phyloP scores from a whole-genome alignment of 345 rosid genomes.

The Hibiscus syriacus region DNA sequence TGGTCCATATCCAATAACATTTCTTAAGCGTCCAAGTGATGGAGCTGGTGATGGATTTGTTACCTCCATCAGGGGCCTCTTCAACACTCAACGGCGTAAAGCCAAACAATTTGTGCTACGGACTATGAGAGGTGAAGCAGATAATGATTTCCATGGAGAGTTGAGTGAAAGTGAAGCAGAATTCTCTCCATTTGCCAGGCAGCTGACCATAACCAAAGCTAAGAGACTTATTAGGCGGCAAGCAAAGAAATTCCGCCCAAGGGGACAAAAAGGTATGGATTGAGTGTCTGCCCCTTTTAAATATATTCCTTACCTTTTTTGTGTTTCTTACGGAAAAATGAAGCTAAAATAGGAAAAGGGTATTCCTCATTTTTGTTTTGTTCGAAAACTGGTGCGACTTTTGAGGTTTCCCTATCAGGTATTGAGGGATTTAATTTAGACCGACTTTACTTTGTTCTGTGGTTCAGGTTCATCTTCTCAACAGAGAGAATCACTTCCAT shows the following conservation, averaged over 20 bases:
- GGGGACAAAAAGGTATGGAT: constrained; percentile 66
- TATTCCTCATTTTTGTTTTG: background rate
- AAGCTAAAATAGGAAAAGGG: background rate
- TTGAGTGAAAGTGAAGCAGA: constrained; percentile 95
- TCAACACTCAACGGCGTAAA: constrained; percentile 85
- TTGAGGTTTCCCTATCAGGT: background rate
- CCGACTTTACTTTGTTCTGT: constrained; percentile 7
- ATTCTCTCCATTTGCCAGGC: constrained; percentile 77
- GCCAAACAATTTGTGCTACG: constrained; percentile 88
- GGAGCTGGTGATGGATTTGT: constrained; percentile 99
- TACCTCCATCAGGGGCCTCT: constrained; percentile 81
- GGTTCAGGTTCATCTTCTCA: constrained; percentile 69
- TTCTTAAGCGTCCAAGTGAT: constrained; percentile 72
- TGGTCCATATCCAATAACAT: constrained; percentile 63
- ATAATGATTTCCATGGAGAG: constrained; percentile 73
- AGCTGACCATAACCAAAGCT: constrained; percentile 87
- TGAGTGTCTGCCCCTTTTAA: background rate
- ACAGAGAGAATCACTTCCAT: constrained; percentile 63
- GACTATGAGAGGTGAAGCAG: constrained; percentile 95
- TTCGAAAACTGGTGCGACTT: background rate
- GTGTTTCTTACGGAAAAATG: background rate
- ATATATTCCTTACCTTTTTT: background rate
- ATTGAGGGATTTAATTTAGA: background rate
- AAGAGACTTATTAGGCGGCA: constrained; percentile 77
- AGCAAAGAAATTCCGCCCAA: constrained; percentile 77